phyloP scores from a whole-genome alignment of 495 filamentous ascomycete genomes.

The Pyrenula massariospora region DNA sequence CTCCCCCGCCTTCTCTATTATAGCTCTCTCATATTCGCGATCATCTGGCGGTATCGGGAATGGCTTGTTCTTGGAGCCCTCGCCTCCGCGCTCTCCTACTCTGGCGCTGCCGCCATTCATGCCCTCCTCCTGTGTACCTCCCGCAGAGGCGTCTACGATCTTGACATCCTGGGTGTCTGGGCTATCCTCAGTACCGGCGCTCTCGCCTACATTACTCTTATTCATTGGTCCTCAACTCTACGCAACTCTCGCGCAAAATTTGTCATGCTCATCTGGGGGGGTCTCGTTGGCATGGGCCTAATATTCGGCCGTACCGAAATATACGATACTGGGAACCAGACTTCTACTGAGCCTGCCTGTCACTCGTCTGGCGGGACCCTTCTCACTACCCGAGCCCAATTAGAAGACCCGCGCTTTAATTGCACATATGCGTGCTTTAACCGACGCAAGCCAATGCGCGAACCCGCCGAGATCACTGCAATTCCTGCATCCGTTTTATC shows the following conservation, averaged over 20 bases:
- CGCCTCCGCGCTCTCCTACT: slow-evolving; percentile 6
- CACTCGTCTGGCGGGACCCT: background rate
- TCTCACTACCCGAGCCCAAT: background rate
- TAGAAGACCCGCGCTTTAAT: background rate
- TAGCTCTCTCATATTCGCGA: slow-evolving; percentile 6
- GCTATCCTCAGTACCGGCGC: slow-evolving; percentile 5
- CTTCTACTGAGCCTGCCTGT: background rate
- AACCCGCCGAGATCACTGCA: background rate
- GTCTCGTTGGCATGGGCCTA: background rate
- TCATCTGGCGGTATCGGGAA: slow-evolving; percentile 3
- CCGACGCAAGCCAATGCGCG: background rate
- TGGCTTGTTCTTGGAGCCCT: slow-evolving; percentile 8
- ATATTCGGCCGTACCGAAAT: background rate
- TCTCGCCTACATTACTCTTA: slow-evolving; percentile 5
- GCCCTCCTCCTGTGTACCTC: slow-evolving; percentile 6
- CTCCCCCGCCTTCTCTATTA: slow-evolving; percentile 8
- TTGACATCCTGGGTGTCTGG: slow-evolving; percentile 3
- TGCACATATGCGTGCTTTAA: background rate
- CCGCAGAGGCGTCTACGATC: slow-evolving; percentile 3
- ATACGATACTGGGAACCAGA: background rate
- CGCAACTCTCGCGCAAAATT: slow-evolving; percentile 2
- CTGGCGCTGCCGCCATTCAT: slow-evolving; percentile 6
- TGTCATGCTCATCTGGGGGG: background rate
- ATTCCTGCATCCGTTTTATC: background rate
- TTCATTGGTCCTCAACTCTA: slow-evolving; percentile 7